Conservation (phyloP, 2,329 filamentous ascomycete genomes). For the Fusarium devonianum region DNA sequence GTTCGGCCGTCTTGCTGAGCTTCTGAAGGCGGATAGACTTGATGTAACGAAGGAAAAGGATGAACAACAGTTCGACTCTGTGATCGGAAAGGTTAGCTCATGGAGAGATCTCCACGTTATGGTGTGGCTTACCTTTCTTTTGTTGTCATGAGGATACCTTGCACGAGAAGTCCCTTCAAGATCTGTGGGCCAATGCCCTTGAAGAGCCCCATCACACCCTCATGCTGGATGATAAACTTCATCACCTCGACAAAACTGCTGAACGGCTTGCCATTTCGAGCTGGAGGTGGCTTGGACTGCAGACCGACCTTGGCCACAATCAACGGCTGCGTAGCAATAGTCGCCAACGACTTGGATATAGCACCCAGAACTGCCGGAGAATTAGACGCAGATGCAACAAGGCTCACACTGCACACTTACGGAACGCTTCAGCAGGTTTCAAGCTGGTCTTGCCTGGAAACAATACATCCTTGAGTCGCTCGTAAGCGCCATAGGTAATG, state of each 20-base stretch:
- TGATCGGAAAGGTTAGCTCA: constrained; percentile 22
- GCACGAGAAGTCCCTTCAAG: constrained; percentile 88
- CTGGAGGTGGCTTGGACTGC: constrained; percentile 88
- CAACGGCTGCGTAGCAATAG: constrained; percentile 89
- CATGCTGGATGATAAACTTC: constrained; percentile 88
- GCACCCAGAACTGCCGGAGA: constrained; percentile 77
- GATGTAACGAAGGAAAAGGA: constrained; percentile 85
- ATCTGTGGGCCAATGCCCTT: constrained; percentile 97
- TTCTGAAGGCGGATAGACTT: constrained; percentile 73
- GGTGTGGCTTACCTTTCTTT: constrained; percentile 78
- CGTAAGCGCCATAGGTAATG: constrained; percentile 97
- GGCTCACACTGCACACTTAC: constrained; percentile 62
- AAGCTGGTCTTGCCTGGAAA: constrained; percentile 80
- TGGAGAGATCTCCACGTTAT: neutral
- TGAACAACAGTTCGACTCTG: constrained; percentile 86
- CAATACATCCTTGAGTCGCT: constrained; percentile 78
- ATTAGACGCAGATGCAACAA: constrained; percentile 10
- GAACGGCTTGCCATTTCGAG: constrained; percentile 87
- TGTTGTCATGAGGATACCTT: constrained; percentile 98
- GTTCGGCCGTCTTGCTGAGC: constrained; percentile 70
- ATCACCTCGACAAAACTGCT: constrained; percentile 94
- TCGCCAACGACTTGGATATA: constrained; percentile 90
- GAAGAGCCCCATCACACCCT: constrained; percentile 85
- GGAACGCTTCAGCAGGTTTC: constrained; percentile 86
- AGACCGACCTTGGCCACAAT: constrained; percentile 98